These are phyloP conservation scores for Tieghemiomyces parasiticus DNA, from an alignment of 192 early-diverging fungal species.

Conservation along the genomic window DNA sequence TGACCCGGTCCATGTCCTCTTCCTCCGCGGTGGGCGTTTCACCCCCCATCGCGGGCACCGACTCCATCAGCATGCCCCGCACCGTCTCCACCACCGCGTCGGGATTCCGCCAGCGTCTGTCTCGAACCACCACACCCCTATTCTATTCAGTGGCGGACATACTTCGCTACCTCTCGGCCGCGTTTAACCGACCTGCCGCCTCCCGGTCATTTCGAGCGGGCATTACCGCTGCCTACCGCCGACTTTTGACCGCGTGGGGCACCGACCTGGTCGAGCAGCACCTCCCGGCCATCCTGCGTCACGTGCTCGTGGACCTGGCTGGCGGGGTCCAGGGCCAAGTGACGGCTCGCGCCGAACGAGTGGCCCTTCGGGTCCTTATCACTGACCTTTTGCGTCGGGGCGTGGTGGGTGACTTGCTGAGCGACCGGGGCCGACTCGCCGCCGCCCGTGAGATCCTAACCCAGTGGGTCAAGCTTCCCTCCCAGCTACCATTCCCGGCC, in stretches of 20 bases:
- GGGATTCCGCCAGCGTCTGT: conserved; percentile 8
- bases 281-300: conserved; percentile 49
- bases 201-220: conserved; percentile 60
- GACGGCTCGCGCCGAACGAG: conserved; percentile 31
- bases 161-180: conserved; percentile 41
- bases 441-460: conserved; percentile 45
- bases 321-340: conserved; percentile 29
- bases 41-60: not conserved
- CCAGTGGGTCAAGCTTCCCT: conserved; percentile 35
- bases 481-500: not conserved
- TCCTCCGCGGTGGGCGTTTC: not conserved
- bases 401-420: conserved; percentile 56
- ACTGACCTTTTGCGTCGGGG: conserved; percentile 54
- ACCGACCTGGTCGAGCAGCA: conserved; percentile 52
- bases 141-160: conserved; percentile 48
- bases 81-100: not conserved
- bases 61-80: not conserved
- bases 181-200: conserved; percentile 41
- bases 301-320: conserved; percentile 46
- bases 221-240: conserved; percentile 63
- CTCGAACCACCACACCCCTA: conserved; percentile 10
- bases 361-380: conserved; percentile 42
- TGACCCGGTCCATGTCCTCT: not conserved
- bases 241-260: conserved; percentile 55
- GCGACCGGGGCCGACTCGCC: conserved; percentile 57